phyloP scores from a whole-genome alignment of 352 stramenopile species.

The Pythium volutum region DNA sequence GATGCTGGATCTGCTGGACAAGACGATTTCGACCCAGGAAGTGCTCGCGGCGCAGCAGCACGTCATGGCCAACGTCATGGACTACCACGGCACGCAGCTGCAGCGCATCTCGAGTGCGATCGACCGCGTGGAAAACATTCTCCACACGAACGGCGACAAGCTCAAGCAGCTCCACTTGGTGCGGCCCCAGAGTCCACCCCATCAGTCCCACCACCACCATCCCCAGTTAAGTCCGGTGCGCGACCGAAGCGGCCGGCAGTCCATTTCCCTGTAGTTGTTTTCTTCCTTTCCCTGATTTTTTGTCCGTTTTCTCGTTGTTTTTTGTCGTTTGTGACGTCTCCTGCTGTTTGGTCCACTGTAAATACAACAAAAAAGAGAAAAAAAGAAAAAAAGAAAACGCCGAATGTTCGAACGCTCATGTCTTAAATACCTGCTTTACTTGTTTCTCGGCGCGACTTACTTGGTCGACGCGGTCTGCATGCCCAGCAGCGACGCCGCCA shows the following conservation, averaged over 20 bases:
- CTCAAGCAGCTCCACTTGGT: constrained; percentile 25
- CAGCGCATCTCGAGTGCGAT: constrained; percentile 66
- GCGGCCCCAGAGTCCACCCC: constrained; percentile 8
- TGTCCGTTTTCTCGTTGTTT: background rate
- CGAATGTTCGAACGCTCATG: background rate
- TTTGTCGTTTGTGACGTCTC: background rate
- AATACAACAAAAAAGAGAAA: background rate
- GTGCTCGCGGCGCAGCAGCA: constrained; percentile 72
- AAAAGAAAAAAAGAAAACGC: background rate
- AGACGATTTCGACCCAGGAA: constrained; percentile 76
- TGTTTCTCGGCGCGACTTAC: background rate
- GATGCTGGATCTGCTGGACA: constrained; percentile 72
- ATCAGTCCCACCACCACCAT: no score
- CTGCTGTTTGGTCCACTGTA: background rate
- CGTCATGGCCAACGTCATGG: constrained; percentile 67
- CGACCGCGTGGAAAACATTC: constrained; percentile 61
- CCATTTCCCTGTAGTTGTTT: constrained; percentile 2
- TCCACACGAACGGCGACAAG: constrained; percentile 42
- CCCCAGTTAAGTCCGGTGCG: background rate
- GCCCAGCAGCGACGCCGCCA: constrained; percentile 23
- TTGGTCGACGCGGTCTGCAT: constrained; percentile 22
- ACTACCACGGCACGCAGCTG: constrained; percentile 58
- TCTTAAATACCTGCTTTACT: background rate
- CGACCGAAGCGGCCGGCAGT: constrained; percentile 9
- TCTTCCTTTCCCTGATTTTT: background rate